Evolutionary conservation across 495 filamentous ascomycete genomes (phyloP).

Genomic region (Cladorrhinum samala): DNA sequence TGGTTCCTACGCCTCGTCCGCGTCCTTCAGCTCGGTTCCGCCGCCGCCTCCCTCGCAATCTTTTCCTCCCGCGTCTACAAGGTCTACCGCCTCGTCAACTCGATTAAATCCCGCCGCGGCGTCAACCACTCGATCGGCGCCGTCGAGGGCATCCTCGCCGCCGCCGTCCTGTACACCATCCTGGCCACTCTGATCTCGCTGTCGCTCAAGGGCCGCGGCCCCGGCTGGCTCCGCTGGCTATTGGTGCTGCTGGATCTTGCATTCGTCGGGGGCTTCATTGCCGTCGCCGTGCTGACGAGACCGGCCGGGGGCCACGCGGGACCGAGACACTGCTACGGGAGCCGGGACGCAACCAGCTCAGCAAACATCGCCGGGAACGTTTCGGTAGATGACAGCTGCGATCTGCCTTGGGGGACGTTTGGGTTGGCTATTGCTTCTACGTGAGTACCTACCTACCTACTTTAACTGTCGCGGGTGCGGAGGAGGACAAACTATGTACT

Average conservation of each 20-base stretch:
- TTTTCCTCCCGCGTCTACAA: slow-evolving; percentile 31
- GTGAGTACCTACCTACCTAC: slow-evolving; percentile 5
- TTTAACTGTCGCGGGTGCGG: too few relatives aligned
- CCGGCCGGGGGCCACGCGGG: slow-evolving; percentile 23
- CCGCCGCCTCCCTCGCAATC: slow-evolving; percentile 31
- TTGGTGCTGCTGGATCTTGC: slow-evolving; percentile 21
- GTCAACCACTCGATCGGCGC: slow-evolving; percentile 23
- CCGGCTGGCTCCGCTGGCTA: slow-evolving; percentile 21
- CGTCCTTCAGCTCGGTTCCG: slow-evolving; percentile 31
- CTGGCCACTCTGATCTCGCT: slow-evolving; percentile 17
- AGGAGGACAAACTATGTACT: too few relatives aligned
- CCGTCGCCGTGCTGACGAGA: slow-evolving; percentile 28
- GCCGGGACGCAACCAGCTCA: slow-evolving; percentile 4
- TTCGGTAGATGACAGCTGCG: slow-evolving; percentile 3
- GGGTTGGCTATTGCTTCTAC: slow-evolving; percentile 11
- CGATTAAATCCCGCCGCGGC: slow-evolving; percentile 22
- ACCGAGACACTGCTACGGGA: slow-evolving; percentile 14
- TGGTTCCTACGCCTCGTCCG: slow-evolving; percentile 22
- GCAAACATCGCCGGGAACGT: slow-evolving; percentile 8
- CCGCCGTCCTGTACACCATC: slow-evolving; percentile 29
- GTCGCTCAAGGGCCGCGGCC: slow-evolving; percentile 16
- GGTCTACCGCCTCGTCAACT: slow-evolving; percentile 21
- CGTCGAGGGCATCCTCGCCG: slow-evolving; percentile 31
- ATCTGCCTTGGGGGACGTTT: slow-evolving; percentile 13
- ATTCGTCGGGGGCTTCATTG: slow-evolving; percentile 33